phyloP scores from a whole-genome alignment of 305 asterid species.

The Fraxinus velutina region DNA sequence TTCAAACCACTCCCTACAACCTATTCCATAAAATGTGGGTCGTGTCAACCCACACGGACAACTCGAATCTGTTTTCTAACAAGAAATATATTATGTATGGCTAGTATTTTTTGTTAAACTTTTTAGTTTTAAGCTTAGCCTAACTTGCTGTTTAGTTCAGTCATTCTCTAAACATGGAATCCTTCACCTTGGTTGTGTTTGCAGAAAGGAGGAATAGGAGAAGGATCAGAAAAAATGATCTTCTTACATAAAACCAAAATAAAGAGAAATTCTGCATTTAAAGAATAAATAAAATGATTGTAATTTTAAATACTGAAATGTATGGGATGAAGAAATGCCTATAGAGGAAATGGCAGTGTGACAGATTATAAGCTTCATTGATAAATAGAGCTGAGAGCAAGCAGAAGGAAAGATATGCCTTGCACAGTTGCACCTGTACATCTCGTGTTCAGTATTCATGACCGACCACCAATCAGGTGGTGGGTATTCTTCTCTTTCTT shows the following conservation, averaged over 20 bases:
- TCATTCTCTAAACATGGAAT: not conserved
- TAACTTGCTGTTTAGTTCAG: not conserved
- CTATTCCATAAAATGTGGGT: not conserved
- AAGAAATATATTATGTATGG: not conserved
- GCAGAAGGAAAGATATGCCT: not conserved
- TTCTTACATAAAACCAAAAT: not conserved
- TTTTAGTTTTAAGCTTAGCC: not conserved
- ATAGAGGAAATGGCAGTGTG: not conserved
- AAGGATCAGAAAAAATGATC: not conserved
- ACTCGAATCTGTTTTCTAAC: not conserved
- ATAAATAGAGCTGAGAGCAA: not conserved
- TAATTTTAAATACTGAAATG: not conserved
- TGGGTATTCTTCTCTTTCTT: not conserved
- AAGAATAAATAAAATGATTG: not conserved
- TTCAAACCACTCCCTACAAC: not conserved
- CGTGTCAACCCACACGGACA: not conserved
- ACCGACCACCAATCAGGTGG: not conserved
- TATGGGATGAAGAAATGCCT: not conserved
- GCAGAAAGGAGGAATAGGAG: not conserved
- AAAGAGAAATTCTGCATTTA: not conserved
- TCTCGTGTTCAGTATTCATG: not conserved
- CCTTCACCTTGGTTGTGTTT: not conserved
- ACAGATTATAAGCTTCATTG: not conserved
- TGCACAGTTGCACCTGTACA: not conserved
- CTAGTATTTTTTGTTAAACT: too few relatives aligned